phyloP scores from a whole-genome alignment of 768 basidiomycete genomes.

The Exidia glandulosa region DNA sequence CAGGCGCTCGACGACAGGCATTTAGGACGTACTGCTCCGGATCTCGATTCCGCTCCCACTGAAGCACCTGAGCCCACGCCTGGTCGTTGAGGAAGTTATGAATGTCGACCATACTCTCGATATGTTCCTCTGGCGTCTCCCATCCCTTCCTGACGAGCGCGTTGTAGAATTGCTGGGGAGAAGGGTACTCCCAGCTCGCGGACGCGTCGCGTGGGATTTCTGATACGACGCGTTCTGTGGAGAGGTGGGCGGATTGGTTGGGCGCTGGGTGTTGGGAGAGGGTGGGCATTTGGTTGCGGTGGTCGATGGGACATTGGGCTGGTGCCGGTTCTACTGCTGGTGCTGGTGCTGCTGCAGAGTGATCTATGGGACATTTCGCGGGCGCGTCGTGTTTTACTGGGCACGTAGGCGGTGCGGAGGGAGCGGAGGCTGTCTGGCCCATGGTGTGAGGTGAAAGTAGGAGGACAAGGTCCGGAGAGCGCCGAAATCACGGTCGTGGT shows the following conservation, averaged over 20 bases:
- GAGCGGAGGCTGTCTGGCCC: not conserved
- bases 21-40: conserved; percentile 21
- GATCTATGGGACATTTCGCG: conserved; percentile 55
- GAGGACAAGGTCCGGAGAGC: no score
- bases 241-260: conserved; percentile 46
- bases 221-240: conserved; percentile 64
- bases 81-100: conserved; percentile 97
- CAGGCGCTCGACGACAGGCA: conserved; percentile 2
- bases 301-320: conserved; percentile 28
- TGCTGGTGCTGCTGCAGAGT: conserved; percentile 21
- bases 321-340: conserved; percentile 7
- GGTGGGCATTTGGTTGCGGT: conserved; percentile 81
- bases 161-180: conserved; percentile 96
- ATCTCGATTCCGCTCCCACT: conserved; percentile 72
- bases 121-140: conserved; percentile 93
- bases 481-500: no score
- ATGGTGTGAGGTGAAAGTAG: not conserved
- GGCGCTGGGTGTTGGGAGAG: conserved; percentile 59
- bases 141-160: conserved; percentile 92
- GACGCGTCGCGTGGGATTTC: conserved; percentile 63
- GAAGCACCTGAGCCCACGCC: conserved; percentile 90
- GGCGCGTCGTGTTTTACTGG: conserved; percentile 6
- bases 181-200: conserved; percentile 86
- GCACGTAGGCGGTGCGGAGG: not conserved
- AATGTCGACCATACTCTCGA: conserved; percentile 95